phyloP scores from a whole-genome alignment of 108 stramenopile genomes.

The Pseudonitzschia pungens region DNA sequence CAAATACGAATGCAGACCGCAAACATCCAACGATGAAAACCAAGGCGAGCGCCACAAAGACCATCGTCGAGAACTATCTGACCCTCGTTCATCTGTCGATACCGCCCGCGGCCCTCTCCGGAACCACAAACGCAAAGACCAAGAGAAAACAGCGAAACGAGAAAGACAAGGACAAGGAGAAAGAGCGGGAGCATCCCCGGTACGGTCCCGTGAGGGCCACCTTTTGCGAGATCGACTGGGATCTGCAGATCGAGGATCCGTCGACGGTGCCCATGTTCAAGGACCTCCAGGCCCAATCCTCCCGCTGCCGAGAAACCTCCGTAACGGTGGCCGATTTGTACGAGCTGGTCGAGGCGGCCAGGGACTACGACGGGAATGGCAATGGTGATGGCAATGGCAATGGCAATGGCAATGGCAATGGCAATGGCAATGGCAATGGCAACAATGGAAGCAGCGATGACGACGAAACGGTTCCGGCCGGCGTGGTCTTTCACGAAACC shows the following conservation, averaged over 20 bases:
- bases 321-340: constrained; percentile 44
- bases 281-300: constrained; percentile 39
- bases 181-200: not conserved
- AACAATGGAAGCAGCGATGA: not conserved
- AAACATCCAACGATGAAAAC: too few relatives aligned
- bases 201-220: not conserved
- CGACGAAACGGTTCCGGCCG: constrained; percentile 41
- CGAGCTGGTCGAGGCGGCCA: constrained; percentile 34
- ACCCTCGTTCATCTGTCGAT: too few relatives aligned
- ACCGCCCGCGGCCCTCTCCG: too few relatives aligned
- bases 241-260: constrained; percentile 54
- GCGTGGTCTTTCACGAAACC: constrained; percentile 93
- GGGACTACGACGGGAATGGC: constrained; percentile 31
- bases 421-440: constrained; percentile 23
- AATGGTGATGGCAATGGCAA: not conserved
- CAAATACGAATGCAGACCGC: too few relatives aligned
- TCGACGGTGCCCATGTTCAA: constrained; percentile 53
- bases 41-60: too few relatives aligned
- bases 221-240: constrained; percentile 74
- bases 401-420: constrained; percentile 30
- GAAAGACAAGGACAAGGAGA: not conserved
- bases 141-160: too few relatives aligned
- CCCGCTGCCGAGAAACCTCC: constrained; percentile 22
- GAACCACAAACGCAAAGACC: too few relatives aligned
- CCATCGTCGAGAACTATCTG: too few relatives aligned